Percentiles rank a stretch among this genome's conserved stretches.
These are phyloP conservation scores for Naganishia kalamii DNA, from an alignment of 768 basidiomycete genomes.

Conservation along the genomic window DNA sequence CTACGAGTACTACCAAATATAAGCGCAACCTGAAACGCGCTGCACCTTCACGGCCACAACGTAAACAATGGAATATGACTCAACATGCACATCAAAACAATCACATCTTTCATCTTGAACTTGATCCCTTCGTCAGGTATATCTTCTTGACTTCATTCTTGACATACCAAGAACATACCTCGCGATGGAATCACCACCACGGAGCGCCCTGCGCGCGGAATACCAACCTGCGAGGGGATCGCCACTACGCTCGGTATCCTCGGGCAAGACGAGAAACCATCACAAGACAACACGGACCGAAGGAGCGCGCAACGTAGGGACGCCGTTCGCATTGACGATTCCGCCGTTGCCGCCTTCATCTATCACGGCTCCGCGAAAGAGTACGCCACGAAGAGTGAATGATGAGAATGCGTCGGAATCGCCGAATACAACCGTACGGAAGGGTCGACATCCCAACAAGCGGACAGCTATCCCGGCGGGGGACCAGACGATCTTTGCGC, in stretches of 20 bases:
- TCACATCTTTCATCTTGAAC: conserved; percentile 1
- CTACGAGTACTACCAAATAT: too few relatives aligned
- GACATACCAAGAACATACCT: too few relatives aligned
- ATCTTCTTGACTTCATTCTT: conserved; percentile 14
- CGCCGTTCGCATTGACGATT: conserved; percentile 11
- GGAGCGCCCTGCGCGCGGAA: too few relatives aligned
- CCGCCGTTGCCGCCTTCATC: conserved; percentile 8
- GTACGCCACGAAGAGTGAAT: background rate
- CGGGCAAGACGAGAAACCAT: too few relatives aligned
- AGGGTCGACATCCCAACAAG: background rate
- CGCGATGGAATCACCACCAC: too few relatives aligned
- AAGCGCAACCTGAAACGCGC: background rate
- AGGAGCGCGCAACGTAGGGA: background rate
- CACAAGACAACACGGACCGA: too few relatives aligned
- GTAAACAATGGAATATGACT: background rate
- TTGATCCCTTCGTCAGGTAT: background rate
- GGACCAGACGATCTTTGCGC: conserved; percentile 13
- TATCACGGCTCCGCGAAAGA: background rate
- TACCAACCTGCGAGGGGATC: too few relatives aligned
- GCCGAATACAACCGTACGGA: background rate
- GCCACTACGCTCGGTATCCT: too few relatives aligned
- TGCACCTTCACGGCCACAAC: background rate
- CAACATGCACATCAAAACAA: conserved; percentile 15
- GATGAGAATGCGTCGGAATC: background rate
- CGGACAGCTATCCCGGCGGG: background rate